phyloP scores from a whole-genome alignment of 768 basidiomycete species.

The Kondoa malvinella region DNA sequence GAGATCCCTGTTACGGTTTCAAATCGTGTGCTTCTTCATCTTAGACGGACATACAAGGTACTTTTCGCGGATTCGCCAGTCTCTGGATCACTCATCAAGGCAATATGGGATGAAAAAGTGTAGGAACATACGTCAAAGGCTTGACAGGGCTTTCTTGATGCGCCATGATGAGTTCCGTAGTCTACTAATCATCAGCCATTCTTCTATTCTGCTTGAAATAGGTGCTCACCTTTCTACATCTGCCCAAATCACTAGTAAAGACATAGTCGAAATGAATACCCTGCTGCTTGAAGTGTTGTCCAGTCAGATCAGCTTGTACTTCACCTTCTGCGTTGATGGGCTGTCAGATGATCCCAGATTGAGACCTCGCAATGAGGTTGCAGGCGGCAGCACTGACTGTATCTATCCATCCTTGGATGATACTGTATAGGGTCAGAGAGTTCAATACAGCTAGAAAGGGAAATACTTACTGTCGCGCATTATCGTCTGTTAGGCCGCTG shows the following conservation, averaged over 20 bases:
- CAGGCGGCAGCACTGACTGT: background rate
- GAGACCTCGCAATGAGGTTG: background rate
- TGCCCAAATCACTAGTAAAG: background rate
- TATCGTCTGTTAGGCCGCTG: background rate
- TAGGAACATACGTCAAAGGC: background rate
- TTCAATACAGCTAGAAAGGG: no score
- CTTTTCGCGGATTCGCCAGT: background rate
- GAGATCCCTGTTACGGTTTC: no score
- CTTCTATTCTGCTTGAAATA: no score
- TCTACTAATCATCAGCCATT: background rate
- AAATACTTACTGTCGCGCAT: background rate
- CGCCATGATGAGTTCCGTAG: background rate
- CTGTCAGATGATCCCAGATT: background rate
- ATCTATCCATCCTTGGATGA: background rate
- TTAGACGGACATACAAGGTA: background rate
- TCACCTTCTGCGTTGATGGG: background rate
- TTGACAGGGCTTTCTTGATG: background rate
- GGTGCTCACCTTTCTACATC: background rate
- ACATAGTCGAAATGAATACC: background rate
- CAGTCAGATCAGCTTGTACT: background rate
- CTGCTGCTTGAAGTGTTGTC: background rate
- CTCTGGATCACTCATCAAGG: background rate
- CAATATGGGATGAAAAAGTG: background rate
- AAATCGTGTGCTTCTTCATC: no score
- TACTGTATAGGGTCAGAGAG: no score